Percentiles rank a stretch among this genome's conserved stretches.
Evolutionary conservation across 2,329 filamentous ascomycete genomes (phyloP).

Genomic region (Sarocladium oryzae): DNA sequence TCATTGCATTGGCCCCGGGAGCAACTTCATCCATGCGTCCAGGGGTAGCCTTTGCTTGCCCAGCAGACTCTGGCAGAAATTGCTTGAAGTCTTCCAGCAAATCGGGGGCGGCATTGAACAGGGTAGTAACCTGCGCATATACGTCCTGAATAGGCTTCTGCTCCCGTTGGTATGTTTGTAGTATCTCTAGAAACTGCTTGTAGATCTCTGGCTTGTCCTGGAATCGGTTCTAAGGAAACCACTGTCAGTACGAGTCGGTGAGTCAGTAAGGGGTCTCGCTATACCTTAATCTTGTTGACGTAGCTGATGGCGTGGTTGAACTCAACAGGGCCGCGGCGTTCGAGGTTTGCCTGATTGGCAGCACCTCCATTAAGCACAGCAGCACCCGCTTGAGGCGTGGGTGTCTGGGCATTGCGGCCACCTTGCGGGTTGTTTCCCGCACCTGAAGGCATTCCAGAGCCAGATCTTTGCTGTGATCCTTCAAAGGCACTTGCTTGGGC

Average conservation of each 20-base stretch:
- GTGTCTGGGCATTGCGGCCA: slow-evolving; percentile 50
- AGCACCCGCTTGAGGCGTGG: slow-evolving; percentile 49
- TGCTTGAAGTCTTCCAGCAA: slow-evolving; percentile 98
- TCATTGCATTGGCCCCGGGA: slow-evolving; percentile 19
- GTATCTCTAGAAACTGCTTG: slow-evolving; percentile 96
- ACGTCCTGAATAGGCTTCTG: slow-evolving; percentile 98
- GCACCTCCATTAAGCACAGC: slow-evolving; percentile 56
- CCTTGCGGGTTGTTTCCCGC: slow-evolving; percentile 36
- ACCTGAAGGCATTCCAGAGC: slow-evolving; percentile 21
- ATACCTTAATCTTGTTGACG: slow-evolving; percentile 98
- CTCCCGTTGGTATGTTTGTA: slow-evolving; percentile 96
- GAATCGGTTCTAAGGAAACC: slow-evolving; percentile 72
- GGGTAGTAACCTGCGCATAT: slow-evolving; percentile 88
- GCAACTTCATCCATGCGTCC: slow-evolving; percentile 57
- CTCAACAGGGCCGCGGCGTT: slow-evolving; percentile 90
- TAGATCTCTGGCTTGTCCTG: slow-evolving; percentile 96
- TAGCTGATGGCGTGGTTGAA: slow-evolving; percentile 99
- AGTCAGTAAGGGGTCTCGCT: slow-evolving; percentile 17
- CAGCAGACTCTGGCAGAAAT: slow-evolving; percentile 82
- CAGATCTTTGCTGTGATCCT: slow-evolving; percentile 23
- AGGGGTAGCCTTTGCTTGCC: slow-evolving; percentile 43
- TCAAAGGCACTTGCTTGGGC: slow-evolving; percentile 26
- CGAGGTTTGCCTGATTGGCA: slow-evolving; percentile 55
- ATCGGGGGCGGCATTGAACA: slow-evolving; percentile 91
- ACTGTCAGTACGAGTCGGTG: slow-evolving; percentile 6